Evolutionary conservation across 2,329 filamentous ascomycete genomes (phyloP).

Genomic region (Colletotrichum camelliae): DNA sequence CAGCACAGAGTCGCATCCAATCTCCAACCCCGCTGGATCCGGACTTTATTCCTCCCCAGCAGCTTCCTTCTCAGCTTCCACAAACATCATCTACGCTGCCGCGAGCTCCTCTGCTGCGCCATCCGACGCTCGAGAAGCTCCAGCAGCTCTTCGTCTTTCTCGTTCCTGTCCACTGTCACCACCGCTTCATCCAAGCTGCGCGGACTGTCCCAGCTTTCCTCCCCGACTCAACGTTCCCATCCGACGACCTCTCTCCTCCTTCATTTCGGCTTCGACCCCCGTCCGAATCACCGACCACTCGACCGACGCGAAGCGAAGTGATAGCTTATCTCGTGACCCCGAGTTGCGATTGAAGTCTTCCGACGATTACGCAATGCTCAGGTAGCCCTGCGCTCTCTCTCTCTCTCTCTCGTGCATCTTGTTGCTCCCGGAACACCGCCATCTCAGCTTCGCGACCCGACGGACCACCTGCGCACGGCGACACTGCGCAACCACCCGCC

Average conservation of each 20-base stretch:
- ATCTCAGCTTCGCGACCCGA: background rate
- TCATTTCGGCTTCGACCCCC: conserved; percentile 8
- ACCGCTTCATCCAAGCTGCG: background rate
- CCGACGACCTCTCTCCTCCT: background rate
- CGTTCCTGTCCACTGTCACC: background rate
- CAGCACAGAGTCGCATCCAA: background rate
- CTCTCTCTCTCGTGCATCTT: background rate
- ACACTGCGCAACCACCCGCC: background rate
- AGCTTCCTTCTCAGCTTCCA: background rate
- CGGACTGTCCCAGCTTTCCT: background rate
- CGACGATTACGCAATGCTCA: conserved; percentile 11
- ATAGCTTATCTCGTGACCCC: background rate
- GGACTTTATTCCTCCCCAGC: background rate
- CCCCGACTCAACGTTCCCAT: background rate
- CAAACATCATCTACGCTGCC: background rate
- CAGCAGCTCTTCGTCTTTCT: background rate
- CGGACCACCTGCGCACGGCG: background rate
- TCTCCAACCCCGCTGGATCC: conserved; percentile 15
- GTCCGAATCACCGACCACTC: background rate
- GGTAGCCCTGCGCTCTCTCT: background rate
- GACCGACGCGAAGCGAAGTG: background rate
- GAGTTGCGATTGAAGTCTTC: background rate
- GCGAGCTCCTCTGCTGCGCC: background rate
- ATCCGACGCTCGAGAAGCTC: background rate
- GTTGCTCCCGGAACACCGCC: background rate